These are phyloP conservation scores for Monilinia fructicola DNA, from an alignment of 2,329 filamentous ascomycete genomes.

Conservation along the genomic window DNA sequence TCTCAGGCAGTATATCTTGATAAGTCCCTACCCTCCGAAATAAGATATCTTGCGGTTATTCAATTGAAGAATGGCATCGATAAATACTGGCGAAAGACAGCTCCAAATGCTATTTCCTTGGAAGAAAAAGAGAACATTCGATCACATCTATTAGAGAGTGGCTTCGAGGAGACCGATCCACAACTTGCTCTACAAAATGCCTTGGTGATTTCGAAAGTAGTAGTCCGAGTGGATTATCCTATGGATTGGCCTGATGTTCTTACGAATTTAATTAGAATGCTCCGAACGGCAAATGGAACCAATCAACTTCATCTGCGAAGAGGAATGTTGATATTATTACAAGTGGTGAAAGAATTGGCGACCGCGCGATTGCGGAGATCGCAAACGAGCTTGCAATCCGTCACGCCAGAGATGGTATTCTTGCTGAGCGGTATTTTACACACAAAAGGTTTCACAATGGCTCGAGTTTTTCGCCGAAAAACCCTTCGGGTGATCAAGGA, in stretches of 20 bases:
- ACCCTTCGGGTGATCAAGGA: slow-evolving; percentile 54
- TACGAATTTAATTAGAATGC: slow-evolving; percentile 58
- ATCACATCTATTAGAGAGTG: slow-evolving; percentile 70
- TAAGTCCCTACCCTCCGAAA: slow-evolving; percentile 69
- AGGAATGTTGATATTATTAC: slow-evolving; percentile 73
- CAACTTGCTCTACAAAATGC: slow-evolving; percentile 85
- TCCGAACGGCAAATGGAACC: slow-evolving; percentile 58
- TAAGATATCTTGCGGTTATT: slow-evolving; percentile 87
- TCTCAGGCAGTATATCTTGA: slow-evolving; percentile 76
- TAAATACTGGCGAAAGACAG: slow-evolving; percentile 78
- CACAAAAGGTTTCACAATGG: slow-evolving; percentile 71
- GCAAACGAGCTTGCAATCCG: slow-evolving; percentile 71
- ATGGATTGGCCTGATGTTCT: slow-evolving; percentile 74
- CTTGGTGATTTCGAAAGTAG: slow-evolving; percentile 82
- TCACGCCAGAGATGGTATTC: slow-evolving; percentile 81
- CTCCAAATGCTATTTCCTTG: slow-evolving; percentile 63
- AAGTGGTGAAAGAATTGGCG: slow-evolving; percentile 86
- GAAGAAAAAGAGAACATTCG: slow-evolving; percentile 78
- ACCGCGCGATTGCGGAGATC: slow-evolving; percentile 75
- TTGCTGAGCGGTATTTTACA: slow-evolving; percentile 79
- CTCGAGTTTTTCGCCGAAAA: slow-evolving; percentile 56
- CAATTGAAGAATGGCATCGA: slow-evolving; percentile 97
- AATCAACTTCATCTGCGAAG: slow-evolving; percentile 68
- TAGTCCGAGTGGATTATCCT: slow-evolving; percentile 86
- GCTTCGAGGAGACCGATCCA: slow-evolving; percentile 72